Base-by-base conservation (phyloP, 805 yeast species). In the Tetrapisispora phaffii region DNA sequence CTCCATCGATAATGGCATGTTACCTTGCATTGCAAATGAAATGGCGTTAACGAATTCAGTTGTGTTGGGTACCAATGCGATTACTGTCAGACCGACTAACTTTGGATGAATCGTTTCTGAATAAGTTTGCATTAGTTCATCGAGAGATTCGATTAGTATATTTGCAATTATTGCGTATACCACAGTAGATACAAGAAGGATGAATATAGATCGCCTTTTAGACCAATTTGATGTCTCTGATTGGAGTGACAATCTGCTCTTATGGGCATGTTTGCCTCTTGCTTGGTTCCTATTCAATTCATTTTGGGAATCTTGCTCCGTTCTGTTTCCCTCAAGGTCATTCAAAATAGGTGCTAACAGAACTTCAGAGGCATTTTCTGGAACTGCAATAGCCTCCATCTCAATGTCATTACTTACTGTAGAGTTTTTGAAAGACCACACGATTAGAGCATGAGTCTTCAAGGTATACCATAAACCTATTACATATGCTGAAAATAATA, bases 21-120 rank as follows among this genome's bases (percentile, higher is more conserved):
- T 93, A 1, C 98, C 98, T 54, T 90, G 80, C 53, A 87, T 77
- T 0, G 98, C 97, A 70, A 93, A 93, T 21, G 96, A 87, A 46
- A 93, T 88, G 55, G 97, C 98, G 64, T 93, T 93, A 47, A 93
- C 74, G 56, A 93, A 93, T 66, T 93, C 98, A 0, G 98, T 93
- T 6, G 97, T 87, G 59, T 89, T 90, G 9, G 98, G 98, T 28
- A 93, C 96, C 34, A 93, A 69, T 0, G 98, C 97, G 68, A 93
- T 93, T 1, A 93, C 82, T 0, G 97, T 89, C 54, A 93, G 73
- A 6, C 98, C 98, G 34, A 93, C 70, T 59, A 93, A 80, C 59
- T 93, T 90, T 17, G 95, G 95, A 55, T 84, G 76, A 42, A 93
- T 79, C 4, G 56, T 50, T n/a, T 16, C 24, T 9, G 95, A 85